Conservation (phyloP, 352 stramenopile species). For the Pythium dissotocum region DNA sequence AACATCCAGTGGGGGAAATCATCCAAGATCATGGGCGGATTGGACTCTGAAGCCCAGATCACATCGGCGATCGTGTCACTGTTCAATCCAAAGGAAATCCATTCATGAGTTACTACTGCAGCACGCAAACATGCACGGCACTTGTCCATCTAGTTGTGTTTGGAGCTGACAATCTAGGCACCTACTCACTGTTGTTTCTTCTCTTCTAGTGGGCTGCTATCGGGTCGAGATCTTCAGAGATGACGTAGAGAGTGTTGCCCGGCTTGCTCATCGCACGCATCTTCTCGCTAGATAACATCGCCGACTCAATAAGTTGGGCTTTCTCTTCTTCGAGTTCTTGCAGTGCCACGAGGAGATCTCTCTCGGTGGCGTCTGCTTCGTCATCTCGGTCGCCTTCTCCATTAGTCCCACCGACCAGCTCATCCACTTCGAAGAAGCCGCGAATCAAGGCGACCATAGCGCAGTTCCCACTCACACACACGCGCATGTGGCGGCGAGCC, state of each 20-base stretch:
- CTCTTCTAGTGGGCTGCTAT: not conserved
- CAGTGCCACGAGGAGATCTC: not conserved
- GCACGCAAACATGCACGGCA: not conserved
- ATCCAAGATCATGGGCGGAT: slow-evolving; percentile 58
- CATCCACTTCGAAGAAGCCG: slow-evolving; percentile 40
- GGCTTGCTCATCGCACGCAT: not conserved
- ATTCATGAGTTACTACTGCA: slow-evolving; percentile 19
- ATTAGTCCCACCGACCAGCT: not conserved
- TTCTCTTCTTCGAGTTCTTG: slow-evolving; percentile 4
- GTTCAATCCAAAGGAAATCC: slow-evolving; percentile 34
- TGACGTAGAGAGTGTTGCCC: not conserved
- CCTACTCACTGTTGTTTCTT: not conserved
- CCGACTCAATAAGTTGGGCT: not conserved
- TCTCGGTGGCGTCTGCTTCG: not conserved
- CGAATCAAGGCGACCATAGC: slow-evolving; percentile 42
- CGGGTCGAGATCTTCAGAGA: slow-evolving; percentile 8
- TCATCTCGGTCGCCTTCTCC: not conserved
- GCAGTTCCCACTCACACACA: slow-evolving; percentile 61
- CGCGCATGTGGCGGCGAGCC: slow-evolving; percentile 49
- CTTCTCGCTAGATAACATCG: not conserved
- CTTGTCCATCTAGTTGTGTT: not conserved
- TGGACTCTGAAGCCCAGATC: slow-evolving; percentile 52
- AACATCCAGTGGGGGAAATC: slow-evolving; percentile 63
- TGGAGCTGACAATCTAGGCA: not conserved
- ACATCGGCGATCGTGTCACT: slow-evolving; percentile 58